Conservation (phyloP, 2,329 filamentous ascomycete species). For the Rhynchosporium agropyri region DNA sequence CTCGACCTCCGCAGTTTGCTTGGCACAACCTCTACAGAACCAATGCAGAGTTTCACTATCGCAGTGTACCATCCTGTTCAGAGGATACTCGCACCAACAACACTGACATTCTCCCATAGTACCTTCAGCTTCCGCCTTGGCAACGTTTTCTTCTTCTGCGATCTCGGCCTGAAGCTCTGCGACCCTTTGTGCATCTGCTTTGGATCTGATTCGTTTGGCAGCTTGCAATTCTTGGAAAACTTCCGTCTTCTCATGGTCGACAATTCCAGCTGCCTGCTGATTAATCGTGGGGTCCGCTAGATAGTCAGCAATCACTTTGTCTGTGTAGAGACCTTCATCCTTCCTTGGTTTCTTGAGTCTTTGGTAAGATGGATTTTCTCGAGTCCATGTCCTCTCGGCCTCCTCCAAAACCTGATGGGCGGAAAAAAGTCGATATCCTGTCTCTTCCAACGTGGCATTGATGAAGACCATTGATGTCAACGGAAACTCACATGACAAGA, state of each 20-base stretch:
- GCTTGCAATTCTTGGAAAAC: constrained; percentile 46
- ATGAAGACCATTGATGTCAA: constrained; percentile 45
- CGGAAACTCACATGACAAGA: constrained; percentile 43
- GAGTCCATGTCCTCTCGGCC: constrained; percentile 41
- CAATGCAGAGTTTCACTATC: constrained; percentile 50
- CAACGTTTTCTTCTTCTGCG: constrained; percentile 48
- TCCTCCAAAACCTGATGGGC: constrained; percentile 42
- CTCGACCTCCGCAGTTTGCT: constrained; percentile 64
- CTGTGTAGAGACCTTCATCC: constrained; percentile 18
- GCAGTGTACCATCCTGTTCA: constrained; percentile 72
- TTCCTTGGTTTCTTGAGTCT: constrained; percentile 40
- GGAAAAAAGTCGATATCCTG: constrained; percentile 40
- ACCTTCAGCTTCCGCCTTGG: constrained; percentile 50
- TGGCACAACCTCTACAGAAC: constrained; percentile 72
- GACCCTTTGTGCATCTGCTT: constrained; percentile 41
- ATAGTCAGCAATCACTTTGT: constrained; percentile 18
- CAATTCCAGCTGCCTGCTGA: background rate
- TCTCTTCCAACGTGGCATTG: constrained; percentile 40
- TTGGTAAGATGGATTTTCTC: constrained; percentile 32
- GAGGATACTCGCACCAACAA: constrained; percentile 68
- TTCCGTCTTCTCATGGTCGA: constrained; percentile 24
- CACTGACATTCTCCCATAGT: constrained; percentile 69
- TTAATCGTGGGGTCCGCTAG: constrained; percentile 13
- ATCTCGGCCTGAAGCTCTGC: constrained; percentile 47
- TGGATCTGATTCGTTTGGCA: constrained; percentile 42